These are phyloP conservation scores for Debaryomyces sp. DNA, from an alignment of 1,139 yeast genomes.

Conservation along the genomic window DNA sequence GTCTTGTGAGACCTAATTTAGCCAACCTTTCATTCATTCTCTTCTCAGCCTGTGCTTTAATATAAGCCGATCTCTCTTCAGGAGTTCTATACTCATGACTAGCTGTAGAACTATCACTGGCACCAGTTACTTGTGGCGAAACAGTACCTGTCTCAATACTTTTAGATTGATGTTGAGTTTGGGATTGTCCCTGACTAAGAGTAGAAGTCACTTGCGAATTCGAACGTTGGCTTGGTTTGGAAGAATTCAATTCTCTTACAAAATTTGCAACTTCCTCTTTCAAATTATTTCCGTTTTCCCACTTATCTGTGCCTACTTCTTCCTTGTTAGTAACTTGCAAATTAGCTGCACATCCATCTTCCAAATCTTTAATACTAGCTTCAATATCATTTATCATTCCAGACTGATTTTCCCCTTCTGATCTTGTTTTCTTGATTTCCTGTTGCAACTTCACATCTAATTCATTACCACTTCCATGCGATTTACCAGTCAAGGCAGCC, in stretches of 20 bases:
- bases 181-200: neutral
- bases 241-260: conserved; percentile 53
- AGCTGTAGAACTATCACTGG: conserved; percentile 13
- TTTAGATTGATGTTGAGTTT: neutral
- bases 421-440: conserved; percentile 55
- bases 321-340: conserved; percentile 48
- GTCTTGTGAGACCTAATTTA: conserved; percentile 71
- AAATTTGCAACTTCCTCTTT: conserved; percentile 63
- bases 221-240: conserved; percentile 1
- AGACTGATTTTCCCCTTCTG: conserved; percentile 58
- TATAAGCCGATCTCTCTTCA: conserved; percentile 78
- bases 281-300: conserved; percentile 87
- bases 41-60: conserved; percentile 88
- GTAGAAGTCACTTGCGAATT: neutral
- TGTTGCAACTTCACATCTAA: conserved; percentile 58
- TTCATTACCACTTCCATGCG: conserved; percentile 41
- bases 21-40: conserved; percentile 90
- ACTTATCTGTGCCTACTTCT: conserved; percentile 65
- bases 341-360: conserved; percentile 56
- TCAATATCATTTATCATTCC: conserved; percentile 72
- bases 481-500: conserved; percentile 89
- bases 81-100: conserved; percentile 34
- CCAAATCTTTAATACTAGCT: conserved; percentile 69
- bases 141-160: conserved; percentile 4
- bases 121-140: conserved; percentile 16